Percentiles rank a stretch among this genome's conserved stretches.
Conservation (phyloP, 192 early-diverging fungal species). For the Mortierella alpina region DNA sequence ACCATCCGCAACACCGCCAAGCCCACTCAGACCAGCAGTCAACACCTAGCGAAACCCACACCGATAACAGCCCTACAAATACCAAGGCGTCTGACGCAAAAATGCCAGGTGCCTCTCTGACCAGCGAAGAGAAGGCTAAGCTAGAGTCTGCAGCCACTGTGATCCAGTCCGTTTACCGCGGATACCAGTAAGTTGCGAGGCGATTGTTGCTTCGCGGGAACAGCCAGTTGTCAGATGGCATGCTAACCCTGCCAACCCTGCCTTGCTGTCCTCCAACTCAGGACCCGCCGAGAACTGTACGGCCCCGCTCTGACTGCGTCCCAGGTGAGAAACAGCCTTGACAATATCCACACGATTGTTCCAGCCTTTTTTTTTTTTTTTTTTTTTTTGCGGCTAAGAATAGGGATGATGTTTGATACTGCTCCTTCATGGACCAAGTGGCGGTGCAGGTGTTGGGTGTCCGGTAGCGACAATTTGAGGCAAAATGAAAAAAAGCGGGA, state of each 20-base stretch:
- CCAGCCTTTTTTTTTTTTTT: background rate
- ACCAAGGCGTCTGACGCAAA: too few species aligned
- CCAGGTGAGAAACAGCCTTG: slow-evolving; percentile 12
- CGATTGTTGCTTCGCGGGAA: background rate
- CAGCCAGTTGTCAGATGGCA: background rate
- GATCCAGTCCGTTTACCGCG: slow-evolving; percentile 42
- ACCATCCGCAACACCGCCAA: too few species aligned
- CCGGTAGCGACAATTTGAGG: too few species aligned
- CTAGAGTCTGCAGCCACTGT: slow-evolving; percentile 21
- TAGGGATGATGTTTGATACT: background rate
- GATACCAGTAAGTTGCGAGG: slow-evolving; percentile 26
- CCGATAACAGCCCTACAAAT: too few species aligned
- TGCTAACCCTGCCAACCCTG: background rate
- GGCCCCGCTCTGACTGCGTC: slow-evolving; percentile 29
- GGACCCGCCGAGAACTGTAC: slow-evolving; percentile 32
- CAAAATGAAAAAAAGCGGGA: background rate
- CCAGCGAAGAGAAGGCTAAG: slow-evolving; percentile 3
- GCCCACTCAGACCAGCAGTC: too few species aligned
- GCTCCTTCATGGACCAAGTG: background rate
- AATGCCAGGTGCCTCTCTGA: too few species aligned
- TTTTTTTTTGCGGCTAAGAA: background rate
- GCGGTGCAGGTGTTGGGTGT: background rate
- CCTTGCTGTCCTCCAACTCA: background rate
- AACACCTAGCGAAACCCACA: too few species aligned
- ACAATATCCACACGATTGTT: background rate